Conservation (phyloP, 192 early-diverging fungal genomes). For the Coemansia furcata region DNA sequence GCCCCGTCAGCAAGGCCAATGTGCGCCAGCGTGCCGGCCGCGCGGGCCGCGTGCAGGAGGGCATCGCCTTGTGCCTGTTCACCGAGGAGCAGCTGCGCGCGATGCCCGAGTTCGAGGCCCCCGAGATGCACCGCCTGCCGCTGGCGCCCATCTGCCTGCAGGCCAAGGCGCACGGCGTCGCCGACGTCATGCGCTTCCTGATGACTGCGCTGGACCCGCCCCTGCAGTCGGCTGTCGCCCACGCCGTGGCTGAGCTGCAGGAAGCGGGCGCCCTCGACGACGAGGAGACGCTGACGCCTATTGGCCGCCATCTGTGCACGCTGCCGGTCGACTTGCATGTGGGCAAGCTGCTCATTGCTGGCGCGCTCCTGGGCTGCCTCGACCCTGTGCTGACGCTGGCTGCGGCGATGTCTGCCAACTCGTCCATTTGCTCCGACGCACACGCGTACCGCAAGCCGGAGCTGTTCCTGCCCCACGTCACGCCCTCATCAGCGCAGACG, state of each 20-base stretch:
- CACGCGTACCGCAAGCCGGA: not conserved
- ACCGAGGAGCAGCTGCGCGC: slow-evolving; percentile 33
- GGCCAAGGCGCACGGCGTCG: slow-evolving; percentile 53
- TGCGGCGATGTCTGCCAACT: slow-evolving; percentile 47
- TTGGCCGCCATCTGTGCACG: slow-evolving; percentile 68
- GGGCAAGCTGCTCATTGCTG: slow-evolving; percentile 74
- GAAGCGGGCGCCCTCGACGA: slow-evolving; percentile 33
- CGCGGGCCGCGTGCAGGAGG: slow-evolving; percentile 60
- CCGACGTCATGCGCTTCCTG: slow-evolving; percentile 59
- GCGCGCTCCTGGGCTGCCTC: slow-evolving; percentile 69
- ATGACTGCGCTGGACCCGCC: slow-evolving; percentile 64
- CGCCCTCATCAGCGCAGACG: not conserved
- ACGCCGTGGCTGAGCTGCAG: slow-evolving; percentile 52
- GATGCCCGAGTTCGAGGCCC: slow-evolving; percentile 56
- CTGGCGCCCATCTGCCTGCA: slow-evolving; percentile 22
- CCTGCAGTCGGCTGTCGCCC: slow-evolving; percentile 58
- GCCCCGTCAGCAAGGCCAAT: slow-evolving; percentile 52
- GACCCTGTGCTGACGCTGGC: slow-evolving; percentile 76
- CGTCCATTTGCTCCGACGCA: not conserved
- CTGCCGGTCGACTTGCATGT: slow-evolving; percentile 75
- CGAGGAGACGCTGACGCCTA: slow-evolving; percentile 58
- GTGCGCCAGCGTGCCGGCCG: slow-evolving; percentile 59
- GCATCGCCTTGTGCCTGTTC: slow-evolving; percentile 57
- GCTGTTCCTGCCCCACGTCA: not conserved
- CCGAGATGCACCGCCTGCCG: slow-evolving; percentile 67